Percentiles rank a stretch among this genome's conserved stretches.
phyloP scores from a whole-genome alignment of 2,329 filamentous ascomycete genomes.

The Colletotrichum sp. region DNA sequence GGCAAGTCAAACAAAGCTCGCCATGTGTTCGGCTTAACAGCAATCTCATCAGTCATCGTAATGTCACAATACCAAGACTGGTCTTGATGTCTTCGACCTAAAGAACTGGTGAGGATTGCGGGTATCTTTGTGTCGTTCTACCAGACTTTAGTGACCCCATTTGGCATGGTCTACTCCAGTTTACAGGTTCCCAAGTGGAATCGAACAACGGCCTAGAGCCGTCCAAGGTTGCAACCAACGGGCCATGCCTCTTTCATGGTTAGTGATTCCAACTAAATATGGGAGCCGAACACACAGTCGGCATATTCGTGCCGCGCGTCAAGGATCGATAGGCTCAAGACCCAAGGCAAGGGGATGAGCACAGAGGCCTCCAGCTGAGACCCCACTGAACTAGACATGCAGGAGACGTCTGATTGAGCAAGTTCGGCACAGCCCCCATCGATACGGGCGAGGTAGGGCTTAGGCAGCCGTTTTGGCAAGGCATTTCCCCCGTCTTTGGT shows the following conservation, averaged over 20 bases:
- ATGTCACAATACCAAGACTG: neutral
- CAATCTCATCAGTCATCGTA: neutral
- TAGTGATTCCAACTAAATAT: neutral
- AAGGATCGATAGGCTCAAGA: neutral
- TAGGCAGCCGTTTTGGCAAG: neutral
- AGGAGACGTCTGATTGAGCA: neutral
- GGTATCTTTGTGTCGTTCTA: neutral
- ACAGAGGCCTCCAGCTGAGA: neutral
- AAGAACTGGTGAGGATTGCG: neutral
- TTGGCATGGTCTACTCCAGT: neutral
- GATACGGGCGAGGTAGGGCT: neutral
- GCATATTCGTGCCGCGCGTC: neutral
- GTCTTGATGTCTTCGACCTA: neutral
- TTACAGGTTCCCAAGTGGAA: neutral
- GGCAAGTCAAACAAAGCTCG: neutral
- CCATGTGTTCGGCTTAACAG: neutral
- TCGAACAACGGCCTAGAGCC: neutral
- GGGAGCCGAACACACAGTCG: neutral
- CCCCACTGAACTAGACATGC: neutral
- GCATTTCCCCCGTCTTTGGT: neutral
- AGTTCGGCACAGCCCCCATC: neutral
- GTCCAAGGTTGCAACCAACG: neutral
- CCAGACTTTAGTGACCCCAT: neutral
- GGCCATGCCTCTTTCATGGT: neutral
- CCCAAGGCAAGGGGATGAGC: neutral